Conservation (phyloP, 2,329 filamentous ascomycete genomes). For the Elsinoe perseae region DNA sequence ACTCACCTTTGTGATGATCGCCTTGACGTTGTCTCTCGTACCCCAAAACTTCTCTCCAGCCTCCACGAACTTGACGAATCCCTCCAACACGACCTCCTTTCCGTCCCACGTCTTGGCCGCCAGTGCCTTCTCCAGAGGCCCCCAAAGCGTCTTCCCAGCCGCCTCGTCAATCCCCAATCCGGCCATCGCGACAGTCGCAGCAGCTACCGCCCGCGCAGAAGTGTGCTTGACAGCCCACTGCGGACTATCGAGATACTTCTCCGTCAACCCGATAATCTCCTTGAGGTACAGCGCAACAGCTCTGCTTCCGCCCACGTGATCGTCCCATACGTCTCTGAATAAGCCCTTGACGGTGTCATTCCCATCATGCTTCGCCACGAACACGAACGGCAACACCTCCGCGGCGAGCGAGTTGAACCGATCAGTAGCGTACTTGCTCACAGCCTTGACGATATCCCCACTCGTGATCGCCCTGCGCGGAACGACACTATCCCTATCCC, state of each 20-base stretch:
- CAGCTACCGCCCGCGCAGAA: conserved; percentile 70
- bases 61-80: conserved; percentile 70
- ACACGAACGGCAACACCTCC: conserved; percentile 75
- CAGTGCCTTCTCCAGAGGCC: conserved; percentile 70
- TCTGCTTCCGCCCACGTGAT: conserved; percentile 78
- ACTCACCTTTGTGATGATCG: conserved; percentile 58
- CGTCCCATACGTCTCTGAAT: conserved; percentile 81
- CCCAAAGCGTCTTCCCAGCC: conserved; percentile 65
- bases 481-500: conserved; percentile 46
- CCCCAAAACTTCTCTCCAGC: conserved; percentile 52
- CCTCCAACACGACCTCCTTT: conserved; percentile 76
- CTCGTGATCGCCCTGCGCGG: conserved; percentile 53
- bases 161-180: conserved; percentile 45
- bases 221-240: conserved; percentile 90
- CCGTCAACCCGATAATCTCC: conserved; percentile 67
- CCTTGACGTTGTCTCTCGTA: conserved; percentile 52
- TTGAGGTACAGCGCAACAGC: conserved; percentile 74
- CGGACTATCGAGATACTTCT: conserved; percentile 63
- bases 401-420: conserved; percentile 71
- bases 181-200: conserved; percentile 57
- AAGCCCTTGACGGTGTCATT: conserved; percentile 70
- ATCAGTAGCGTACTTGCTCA: conserved; percentile 82
- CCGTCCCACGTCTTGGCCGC: conserved; percentile 86
- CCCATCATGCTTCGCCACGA: conserved; percentile 77
- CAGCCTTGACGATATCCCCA: conserved; percentile 72